Evolutionary conservation across 305 asterid genomes (phyloP).

Genomic region (Solanum hybrid): DNA sequence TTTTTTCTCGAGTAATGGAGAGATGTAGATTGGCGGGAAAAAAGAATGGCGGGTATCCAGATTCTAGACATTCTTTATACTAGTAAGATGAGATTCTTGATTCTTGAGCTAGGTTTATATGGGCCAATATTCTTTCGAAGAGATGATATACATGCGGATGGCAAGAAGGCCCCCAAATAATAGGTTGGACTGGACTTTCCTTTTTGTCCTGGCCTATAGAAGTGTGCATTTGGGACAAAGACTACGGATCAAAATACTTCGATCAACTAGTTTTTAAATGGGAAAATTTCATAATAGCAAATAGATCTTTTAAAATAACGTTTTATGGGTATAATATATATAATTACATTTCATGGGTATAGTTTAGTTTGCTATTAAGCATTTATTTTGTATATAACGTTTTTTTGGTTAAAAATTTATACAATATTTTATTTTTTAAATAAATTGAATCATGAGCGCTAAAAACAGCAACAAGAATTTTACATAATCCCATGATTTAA

Average conservation of each 20-base stretch:
- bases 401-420: too few relatives aligned
- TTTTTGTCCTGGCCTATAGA: background rate
- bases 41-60: background rate
- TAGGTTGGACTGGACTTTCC: background rate
- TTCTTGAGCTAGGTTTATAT: background rate
- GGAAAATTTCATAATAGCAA: too few relatives aligned
- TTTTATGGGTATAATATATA: too few relatives aligned
- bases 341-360: too few relatives aligned
- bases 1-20: background rate
- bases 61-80: background rate
- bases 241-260: background rate
- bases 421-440: too few relatives aligned
- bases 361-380: too few relatives aligned
- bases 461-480: too few relatives aligned
- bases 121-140: background rate
- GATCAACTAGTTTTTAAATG: background rate
- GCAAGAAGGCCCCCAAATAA: background rate
- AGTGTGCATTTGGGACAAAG: background rate
- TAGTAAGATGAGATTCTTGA: background rate
- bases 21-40: constrained; percentile 1
- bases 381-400: too few relatives aligned
- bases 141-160: background rate
- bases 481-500: too few relatives aligned
- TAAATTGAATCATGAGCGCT: too few relatives aligned
- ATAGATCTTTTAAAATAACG: too few relatives aligned